Base-by-base conservation (phyloP, 2,329 filamentous ascomycete genomes). In the Neonectria sp. region DNA sequence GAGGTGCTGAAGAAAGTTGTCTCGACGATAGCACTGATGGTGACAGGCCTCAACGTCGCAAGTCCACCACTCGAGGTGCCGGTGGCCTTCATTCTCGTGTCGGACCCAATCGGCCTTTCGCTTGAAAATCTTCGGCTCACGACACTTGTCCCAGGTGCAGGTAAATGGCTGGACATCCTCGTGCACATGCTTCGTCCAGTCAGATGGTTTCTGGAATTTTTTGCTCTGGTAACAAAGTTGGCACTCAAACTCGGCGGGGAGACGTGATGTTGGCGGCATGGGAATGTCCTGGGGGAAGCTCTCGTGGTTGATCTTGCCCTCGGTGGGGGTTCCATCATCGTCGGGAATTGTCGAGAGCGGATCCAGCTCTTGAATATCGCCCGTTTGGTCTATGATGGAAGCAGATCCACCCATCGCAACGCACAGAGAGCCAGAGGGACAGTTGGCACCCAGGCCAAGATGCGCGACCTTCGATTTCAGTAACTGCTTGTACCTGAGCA, bases 111-210 rank as follows among this genome's bases (percentile, higher is more conserved):
- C 95, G 15, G 95, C 95, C 81, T 97, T 98, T 55, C 95, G 90
- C 82, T 97, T 97, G 85, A 97, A 98, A 40, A 94, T 95, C 80
- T 97, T 97, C 21, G 93, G 91, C 55, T 97, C 94, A 9, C 89
- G 88, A 77, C 95, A 97, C 57, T 90, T 87, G 2, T 92, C 90
- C 83, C 95, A 97, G 0, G 95, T 97, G 81, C 95, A 98, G 3
- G 94, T 97, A 73, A 97, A 97, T 0, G 95, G 95, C 77, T 96
- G 93, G 1, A 97, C 90, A 78, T 98, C 95, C 80, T 97, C 95
- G 74, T 97, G 94, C 1, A 98, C 93, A 76, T 98, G 95, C 79
- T 98, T 97, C 2, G 95, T 97, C 95, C 95, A 98, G 80, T 98
- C 95, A 0, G 95, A 97, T 17, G 95, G 95, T 79, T 97, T 97